Conservation (phyloP, 192 early-diverging fungal genomes). For the Umbelopsis ramanniana region DNA sequence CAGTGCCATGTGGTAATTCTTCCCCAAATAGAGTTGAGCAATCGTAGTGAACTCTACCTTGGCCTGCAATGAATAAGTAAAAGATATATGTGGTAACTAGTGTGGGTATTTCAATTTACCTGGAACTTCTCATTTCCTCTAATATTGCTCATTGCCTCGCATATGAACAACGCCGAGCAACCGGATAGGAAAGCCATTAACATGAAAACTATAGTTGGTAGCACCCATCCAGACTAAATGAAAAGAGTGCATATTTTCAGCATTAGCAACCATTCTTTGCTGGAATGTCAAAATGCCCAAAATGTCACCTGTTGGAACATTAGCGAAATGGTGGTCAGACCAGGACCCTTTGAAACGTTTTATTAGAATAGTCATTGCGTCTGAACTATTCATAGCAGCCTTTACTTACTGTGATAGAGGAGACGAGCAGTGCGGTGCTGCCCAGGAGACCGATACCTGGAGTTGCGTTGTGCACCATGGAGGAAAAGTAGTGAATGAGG, state of each 20-base stretch:
- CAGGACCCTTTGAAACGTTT: slow-evolving; percentile 27
- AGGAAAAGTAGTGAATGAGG: not conserved
- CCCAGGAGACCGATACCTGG: slow-evolving; percentile 31
- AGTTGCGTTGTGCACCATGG: not conserved
- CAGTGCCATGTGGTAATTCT: slow-evolving; percentile 61
- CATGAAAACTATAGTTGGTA: slow-evolving; percentile 55
- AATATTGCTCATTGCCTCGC: slow-evolving; percentile 70
- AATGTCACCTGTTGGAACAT: slow-evolving; percentile 63
- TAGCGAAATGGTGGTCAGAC: slow-evolving; percentile 47
- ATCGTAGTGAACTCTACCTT: slow-evolving; percentile 76
- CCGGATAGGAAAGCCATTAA: slow-evolving; percentile 63
- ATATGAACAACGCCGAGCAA: slow-evolving; percentile 68
- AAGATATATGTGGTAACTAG: not conserved
- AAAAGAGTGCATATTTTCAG: not conserved
- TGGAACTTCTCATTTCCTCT: slow-evolving; percentile 74
- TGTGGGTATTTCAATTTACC: slow-evolving; percentile 31
- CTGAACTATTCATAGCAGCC: not conserved
- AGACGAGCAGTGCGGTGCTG: slow-evolving; percentile 32
- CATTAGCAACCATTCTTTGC: not conserved
- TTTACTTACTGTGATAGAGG: slow-evolving; percentile 36
- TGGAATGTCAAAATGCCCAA: slow-evolving; percentile 43
- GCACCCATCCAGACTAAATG: slow-evolving; percentile 45
- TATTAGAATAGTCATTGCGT: not conserved
- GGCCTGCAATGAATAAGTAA: slow-evolving; percentile 32
- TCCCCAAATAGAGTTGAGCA: slow-evolving; percentile 67